Evolutionary conservation across 495 filamentous ascomycete genomes (phyloP).

Genomic region (Aspergillus homomorphus): DNA sequence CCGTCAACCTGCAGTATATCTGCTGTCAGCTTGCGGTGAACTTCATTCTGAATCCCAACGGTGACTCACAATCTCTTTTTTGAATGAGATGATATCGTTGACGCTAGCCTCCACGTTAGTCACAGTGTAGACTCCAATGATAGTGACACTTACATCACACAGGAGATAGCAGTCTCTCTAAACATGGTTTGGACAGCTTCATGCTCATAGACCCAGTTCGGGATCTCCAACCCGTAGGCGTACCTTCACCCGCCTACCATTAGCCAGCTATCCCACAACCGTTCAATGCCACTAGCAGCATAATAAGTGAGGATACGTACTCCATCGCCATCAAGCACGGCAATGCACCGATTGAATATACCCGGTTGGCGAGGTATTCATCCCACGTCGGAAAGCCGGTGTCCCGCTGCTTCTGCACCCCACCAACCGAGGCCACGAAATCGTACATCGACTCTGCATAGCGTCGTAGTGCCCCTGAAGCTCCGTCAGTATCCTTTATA

Average conservation of each 20-base stretch:
- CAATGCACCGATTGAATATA: not conserved
- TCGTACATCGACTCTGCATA: not conserved
- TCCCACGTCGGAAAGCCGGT: not conserved
- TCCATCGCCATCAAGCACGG: constrained; percentile 2
- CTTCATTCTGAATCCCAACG: too few species aligned
- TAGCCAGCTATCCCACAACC: not conserved
- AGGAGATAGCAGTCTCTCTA: not conserved
- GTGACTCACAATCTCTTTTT: not conserved
- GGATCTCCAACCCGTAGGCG: not conserved
- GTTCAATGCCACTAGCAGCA: too few species aligned
- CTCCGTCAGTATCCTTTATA: too few species aligned
- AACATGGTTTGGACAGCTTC: not conserved
- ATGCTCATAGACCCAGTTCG: not conserved
- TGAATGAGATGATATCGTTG: not conserved
- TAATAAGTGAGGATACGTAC: not conserved
- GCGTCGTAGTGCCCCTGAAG: not conserved
- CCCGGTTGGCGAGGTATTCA: not conserved
- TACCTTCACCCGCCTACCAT: not conserved
- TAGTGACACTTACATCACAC: not conserved
- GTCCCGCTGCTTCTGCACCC: not conserved
- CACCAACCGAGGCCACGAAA: not conserved
- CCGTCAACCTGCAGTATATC: not conserved
- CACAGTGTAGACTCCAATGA: not conserved
- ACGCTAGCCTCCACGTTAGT: not conserved
- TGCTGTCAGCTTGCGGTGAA: too few species aligned